Evolutionary conservation across 345 rosid species (phyloP).

Genomic region (Eucalyptus curtisii): DNA sequence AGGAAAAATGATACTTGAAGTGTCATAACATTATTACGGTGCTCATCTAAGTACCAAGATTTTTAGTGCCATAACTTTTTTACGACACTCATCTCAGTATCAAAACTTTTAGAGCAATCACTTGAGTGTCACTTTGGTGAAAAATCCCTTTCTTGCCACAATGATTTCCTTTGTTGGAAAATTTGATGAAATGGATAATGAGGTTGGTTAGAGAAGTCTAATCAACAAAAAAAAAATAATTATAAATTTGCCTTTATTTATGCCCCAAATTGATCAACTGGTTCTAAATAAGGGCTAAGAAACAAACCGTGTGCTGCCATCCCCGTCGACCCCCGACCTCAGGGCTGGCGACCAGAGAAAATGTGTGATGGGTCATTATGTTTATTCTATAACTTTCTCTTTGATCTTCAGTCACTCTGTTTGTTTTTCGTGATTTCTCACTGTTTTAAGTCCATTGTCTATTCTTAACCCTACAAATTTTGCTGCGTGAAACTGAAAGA

Average conservation of each 20-base stretch:
- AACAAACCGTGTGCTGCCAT: neutral
- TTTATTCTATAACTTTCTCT: too few relatives aligned
- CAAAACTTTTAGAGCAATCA: neutral
- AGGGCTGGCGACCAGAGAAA: neutral
- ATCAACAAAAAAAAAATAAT: neutral
- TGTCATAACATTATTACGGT: neutral
- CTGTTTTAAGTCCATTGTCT: neutral
- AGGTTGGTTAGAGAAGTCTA: neutral
- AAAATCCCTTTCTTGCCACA: neutral
- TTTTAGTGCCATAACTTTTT: neutral
- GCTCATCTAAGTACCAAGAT: neutral
- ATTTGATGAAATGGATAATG: neutral
- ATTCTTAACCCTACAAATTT: neutral
- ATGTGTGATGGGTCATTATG: neutral
- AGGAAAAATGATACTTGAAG: neutral
- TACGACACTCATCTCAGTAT: fast-evolving
- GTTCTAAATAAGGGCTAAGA: neutral
- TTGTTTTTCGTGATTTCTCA: neutral
- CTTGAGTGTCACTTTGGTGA: neutral
- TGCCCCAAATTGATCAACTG: neutral
- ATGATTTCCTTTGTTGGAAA: neutral
- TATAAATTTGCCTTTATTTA: neutral
- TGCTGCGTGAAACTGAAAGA: neutral
- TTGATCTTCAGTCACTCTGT: neutral
- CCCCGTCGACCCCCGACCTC: neutral